phyloP scores from a whole-genome alignment of 345 rosid genomes.

The Eucalyptus caleyi region DNA sequence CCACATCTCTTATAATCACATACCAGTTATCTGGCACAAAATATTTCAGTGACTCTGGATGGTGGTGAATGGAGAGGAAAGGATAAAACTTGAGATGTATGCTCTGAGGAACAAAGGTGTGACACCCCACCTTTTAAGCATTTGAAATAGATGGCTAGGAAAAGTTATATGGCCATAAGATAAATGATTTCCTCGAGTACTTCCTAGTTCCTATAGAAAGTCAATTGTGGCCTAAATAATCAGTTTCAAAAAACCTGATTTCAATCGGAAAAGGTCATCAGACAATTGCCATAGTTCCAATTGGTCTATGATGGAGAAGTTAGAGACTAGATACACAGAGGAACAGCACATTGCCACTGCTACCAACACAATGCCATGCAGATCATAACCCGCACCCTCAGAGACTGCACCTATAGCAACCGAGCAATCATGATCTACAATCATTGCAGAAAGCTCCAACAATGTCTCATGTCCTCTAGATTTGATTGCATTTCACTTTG shows the following conservation, averaged over 20 bases:
- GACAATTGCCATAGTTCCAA: not conserved
- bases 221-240: not conserved
- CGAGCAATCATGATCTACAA: not conserved
- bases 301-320: not conserved
- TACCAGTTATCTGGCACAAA: not conserved
- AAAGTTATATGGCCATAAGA: not conserved
- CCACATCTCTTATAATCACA: not conserved
- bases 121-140: not conserved
- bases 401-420: not conserved
- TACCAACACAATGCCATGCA: not conserved
- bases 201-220: not conserved
- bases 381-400: not conserved
- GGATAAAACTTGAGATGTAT: not conserved
- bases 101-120: not conserved
- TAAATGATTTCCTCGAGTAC: not conserved
- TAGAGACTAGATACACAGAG: not conserved
- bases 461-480: not conserved
- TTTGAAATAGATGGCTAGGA: not conserved
- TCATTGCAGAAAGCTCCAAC: not conserved
- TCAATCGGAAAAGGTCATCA: not conserved
- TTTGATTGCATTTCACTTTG: not conserved
- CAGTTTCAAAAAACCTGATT: not conserved
- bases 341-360: not conserved
- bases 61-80: not conserved
- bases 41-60: not conserved